Evolutionary conservation across 345 rosid genomes (phyloP).

Genomic region (Eucalyptus paniculata): DNA sequence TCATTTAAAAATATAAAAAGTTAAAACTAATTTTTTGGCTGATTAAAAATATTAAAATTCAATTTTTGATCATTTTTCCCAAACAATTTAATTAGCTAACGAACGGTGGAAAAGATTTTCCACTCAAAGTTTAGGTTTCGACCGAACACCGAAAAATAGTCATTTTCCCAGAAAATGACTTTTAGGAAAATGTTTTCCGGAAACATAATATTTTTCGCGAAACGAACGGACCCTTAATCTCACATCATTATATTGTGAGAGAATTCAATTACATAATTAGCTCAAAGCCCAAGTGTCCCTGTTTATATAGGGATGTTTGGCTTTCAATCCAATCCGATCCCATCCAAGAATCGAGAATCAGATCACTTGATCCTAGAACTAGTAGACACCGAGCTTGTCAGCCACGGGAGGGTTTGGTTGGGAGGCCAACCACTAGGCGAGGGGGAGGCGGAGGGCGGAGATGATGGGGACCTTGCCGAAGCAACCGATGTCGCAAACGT

Average conservation of each 20-base stretch:
- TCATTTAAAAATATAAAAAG: too few relatives aligned
- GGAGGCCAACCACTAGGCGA: not conserved
- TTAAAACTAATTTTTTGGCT: too few relatives aligned
- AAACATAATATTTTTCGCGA: too few relatives aligned
- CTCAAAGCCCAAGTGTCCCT: not conserved
- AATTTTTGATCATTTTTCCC: too few relatives aligned
- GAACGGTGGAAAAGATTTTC: too few relatives aligned
- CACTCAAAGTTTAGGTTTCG: too few relatives aligned
- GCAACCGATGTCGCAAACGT: not conserved
- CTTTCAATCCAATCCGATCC: fast-evolving
- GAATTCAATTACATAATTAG: too few relatives aligned
- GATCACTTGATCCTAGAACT: too few relatives aligned
- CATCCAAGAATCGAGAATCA: fast-evolving
- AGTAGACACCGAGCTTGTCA: not conserved
- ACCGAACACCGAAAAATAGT: fast-evolving
- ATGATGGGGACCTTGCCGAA: not conserved
- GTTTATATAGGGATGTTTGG: not conserved
- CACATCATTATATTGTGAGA: too few relatives aligned
- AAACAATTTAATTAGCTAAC: too few relatives aligned
- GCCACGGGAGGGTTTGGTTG: not conserved
- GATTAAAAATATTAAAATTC: too few relatives aligned
- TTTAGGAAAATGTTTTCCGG: fast-evolving
- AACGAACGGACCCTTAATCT: not conserved
- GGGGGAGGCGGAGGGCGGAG: not conserved
- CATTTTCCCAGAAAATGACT: fast-evolving